These are phyloP conservation scores for grape (Vitis vinifera) DNA, from an alignment of 164 flowering plant genomes.

Conservation along the genomic window ASM3070453v1 NC_081811.1:29037001-29037500, in stretches of 20 bases:
- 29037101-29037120: neutral
- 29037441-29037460: conserved; percentile 7
- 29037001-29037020: too few species aligned
- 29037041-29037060: too few species aligned
- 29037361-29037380: conserved; percentile 13
- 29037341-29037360: conserved; percentile 8
- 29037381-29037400: conserved; percentile 17
- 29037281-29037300: conserved; percentile 3
- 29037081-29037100: neutral
- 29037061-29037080: neutral
- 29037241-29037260: conserved; percentile 4
- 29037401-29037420: conserved; percentile 11
- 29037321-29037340: conserved; percentile 26
- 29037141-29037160: conserved; percentile 21
- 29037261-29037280: conserved; percentile 1
- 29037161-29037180: conserved; percentile 28
- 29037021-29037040: too few species aligned
- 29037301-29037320: conserved; percentile 18
- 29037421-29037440: conserved; percentile 23
- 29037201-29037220: conserved; percentile 26
- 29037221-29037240: conserved; percentile 16
- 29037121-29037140: neutral
- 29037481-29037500: conserved; percentile 26
- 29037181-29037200: conserved; percentile 26
- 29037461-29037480: neutral